Conservation (phyloP, 2,329 filamentous ascomycete genomes). For the Stachybotrys echinatus region DNA sequence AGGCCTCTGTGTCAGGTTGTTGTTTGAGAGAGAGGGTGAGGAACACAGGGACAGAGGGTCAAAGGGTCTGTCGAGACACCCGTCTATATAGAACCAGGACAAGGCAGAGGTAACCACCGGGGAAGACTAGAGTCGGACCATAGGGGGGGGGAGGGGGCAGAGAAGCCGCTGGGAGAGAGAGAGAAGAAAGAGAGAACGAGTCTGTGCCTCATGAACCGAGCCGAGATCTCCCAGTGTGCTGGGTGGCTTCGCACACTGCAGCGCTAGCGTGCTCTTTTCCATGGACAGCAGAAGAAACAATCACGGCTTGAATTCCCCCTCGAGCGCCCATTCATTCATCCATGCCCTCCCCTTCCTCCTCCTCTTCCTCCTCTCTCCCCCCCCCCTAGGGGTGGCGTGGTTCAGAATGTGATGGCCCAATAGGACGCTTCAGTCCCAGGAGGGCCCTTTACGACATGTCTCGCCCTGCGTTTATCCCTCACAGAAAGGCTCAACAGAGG, state of each 20-base stretch:
- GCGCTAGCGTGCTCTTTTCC: too few species aligned
- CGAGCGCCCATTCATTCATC: too few species aligned
- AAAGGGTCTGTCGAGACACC: background rate
- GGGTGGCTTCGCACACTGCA: background rate
- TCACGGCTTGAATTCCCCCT: too few species aligned
- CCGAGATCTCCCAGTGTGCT: background rate
- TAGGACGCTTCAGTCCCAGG: too few species aligned
- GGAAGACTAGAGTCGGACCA: too few species aligned
- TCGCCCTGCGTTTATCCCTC: background rate
- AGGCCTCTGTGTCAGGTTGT: too few species aligned
- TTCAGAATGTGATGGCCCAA: background rate
- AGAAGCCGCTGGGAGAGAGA: background rate
- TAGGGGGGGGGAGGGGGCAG: background rate
- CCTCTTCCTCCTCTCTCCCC: too few species aligned
- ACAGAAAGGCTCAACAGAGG: too few species aligned
- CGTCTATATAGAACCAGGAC: background rate
- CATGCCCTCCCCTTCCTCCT: too few species aligned
- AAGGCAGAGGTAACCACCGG: background rate
- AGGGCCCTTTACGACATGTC: background rate
- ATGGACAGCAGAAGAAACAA: too few species aligned
- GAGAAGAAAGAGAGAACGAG: background rate
- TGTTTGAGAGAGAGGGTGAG: too few species aligned
- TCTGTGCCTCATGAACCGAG: background rate
- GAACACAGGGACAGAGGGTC: background rate
- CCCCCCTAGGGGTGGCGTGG: too few species aligned